Percentiles rank a stretch among this genome's conserved stretches.
These are phyloP conservation scores for Emergomyces africanus DNA, from an alignment of 2,329 filamentous ascomycete genomes.

Conservation along the genomic window DNA sequence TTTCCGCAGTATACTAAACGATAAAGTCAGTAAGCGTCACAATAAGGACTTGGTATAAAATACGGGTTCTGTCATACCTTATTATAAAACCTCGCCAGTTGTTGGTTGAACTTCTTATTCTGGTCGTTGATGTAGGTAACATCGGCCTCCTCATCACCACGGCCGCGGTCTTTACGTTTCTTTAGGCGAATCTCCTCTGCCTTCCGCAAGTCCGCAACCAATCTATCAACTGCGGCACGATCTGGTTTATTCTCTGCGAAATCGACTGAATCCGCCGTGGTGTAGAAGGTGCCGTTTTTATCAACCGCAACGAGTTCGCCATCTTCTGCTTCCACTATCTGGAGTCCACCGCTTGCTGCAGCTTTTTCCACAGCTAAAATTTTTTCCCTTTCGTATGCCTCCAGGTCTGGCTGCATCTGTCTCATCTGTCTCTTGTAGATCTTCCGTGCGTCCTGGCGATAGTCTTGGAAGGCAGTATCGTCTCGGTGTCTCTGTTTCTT, in stretches of 20 bases:
- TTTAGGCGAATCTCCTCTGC: conserved; percentile 78
- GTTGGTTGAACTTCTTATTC: conserved; percentile 99
- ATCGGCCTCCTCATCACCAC: conserved; percentile 74
- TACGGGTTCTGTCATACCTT: conserved; percentile 40
- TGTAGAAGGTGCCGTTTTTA: conserved; percentile 80
- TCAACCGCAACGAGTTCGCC: conserved; percentile 92
- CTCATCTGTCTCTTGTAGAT: conserved; percentile 85
- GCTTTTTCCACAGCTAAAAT: conserved; percentile 72
- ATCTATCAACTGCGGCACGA: conserved; percentile 71
- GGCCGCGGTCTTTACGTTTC: conserved; percentile 69
- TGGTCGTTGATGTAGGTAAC: conserved; percentile 99
- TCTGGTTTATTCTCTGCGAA: conserved; percentile 79
- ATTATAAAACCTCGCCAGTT: conserved; percentile 90
- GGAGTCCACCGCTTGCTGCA: conserved; percentile 69
- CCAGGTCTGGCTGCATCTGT: conserved; percentile 62
- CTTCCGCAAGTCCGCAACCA: conserved; percentile 76
- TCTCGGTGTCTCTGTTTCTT: conserved; percentile 74
- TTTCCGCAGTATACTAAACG: conserved; percentile 73
- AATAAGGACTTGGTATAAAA: conserved; percentile 2
- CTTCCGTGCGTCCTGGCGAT: conserved; percentile 75
- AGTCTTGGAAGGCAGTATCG: conserved; percentile 82
- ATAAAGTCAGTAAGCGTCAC: conserved; percentile 1
- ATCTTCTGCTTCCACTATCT: conserved; percentile 90
- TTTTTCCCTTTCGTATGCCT: conserved; percentile 79
- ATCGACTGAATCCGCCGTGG: conserved; percentile 67